Evolutionary conservation across 352 stramenopile genomes (phyloP), one percentile per base, ranked within the genome.

Genomic region (Stephanocyclus meneghinianus): DNA sequence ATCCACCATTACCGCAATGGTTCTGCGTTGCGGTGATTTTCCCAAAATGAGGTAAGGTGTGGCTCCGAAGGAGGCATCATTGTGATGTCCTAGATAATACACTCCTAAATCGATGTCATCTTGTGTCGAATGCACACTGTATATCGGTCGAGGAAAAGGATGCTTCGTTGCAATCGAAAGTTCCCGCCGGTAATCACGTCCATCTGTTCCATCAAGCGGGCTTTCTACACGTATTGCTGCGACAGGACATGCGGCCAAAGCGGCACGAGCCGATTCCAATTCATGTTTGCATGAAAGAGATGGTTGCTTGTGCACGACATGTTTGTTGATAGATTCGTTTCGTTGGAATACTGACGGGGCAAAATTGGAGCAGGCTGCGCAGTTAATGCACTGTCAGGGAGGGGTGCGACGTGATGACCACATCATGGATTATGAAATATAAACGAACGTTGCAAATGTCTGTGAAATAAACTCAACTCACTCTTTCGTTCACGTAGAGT

Each of bases 401-500:
- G 21, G 42, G 53, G 42, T 26, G 5, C 7, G 35, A 44, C 10
- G 4, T 2, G 29, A 44, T 44, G 21, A 40, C 21, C 18, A 40
- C 5, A 60, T 4, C 51, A 18, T 18, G 6, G 2, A 6, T 32
- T 60, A 51, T 40, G 32, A 2, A 51, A 4, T 2, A 51, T 51
- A 18, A 51, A 51, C n/a, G 11, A 61, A 10, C 6, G 32, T 2
- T 6, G 6, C 2, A 40, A 40, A 40, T 7, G 32, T 2, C 6
- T 40, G 32, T 40, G 32, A 2, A 44, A 30, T 9, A 42, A 32
- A 56, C 4, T 15, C 1, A 37, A 68, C 78, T 67, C 55, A 85
- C 78, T 61, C 72, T 63, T 45, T 91, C 81, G 60, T 91, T 91
- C 2, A 91, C 84, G 57, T 90, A 91, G 0, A 91, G 37, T 5